These are phyloP conservation scores for Tulasnella calospora DNA, from an alignment of 768 basidiomycete genomes.

Conservation along the genomic window DNA sequence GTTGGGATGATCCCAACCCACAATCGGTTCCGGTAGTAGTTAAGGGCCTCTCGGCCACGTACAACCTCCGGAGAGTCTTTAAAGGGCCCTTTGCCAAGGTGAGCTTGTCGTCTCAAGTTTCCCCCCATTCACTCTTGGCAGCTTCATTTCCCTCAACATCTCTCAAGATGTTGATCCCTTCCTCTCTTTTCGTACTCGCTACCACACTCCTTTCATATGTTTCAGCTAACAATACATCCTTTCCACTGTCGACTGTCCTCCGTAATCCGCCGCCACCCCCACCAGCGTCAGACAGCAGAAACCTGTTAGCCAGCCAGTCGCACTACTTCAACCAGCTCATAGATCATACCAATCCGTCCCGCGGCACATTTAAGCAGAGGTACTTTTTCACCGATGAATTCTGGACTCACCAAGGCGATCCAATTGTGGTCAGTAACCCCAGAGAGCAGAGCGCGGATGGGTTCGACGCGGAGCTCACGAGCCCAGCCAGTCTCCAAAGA, in stretches of 20 bases:
- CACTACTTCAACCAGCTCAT: slow-evolving; percentile 27
- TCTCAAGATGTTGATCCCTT: neutral
- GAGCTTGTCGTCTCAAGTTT: neutral
- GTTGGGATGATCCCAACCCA: neutral
- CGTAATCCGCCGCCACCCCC: neutral
- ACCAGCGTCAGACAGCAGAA: neutral
- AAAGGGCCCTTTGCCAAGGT: neutral
- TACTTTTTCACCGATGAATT: slow-evolving; percentile 22
- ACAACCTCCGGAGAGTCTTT: too few relatives aligned
- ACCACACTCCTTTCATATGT: neutral
- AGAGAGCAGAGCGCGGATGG: slow-evolving; percentile 23
- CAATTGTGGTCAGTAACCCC: slow-evolving; percentile 22
- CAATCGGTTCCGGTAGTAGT: neutral
- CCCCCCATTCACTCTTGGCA: neutral
- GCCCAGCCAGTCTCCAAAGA: neutral
- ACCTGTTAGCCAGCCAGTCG: too few relatives aligned
- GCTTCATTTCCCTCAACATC: neutral
- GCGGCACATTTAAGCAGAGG: slow-evolving; percentile 28
- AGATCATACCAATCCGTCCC: slow-evolving; percentile 25
- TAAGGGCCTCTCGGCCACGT: neutral
- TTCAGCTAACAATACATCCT: neutral
- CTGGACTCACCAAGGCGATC: slow-evolving; percentile 8
- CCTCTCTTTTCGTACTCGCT: neutral
- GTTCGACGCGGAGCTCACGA: neutral
- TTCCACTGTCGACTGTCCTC: neutral